phyloP scores from a whole-genome alignment of 192 early-diverging fungal genomes.

The Pilobolus umbonatus region DNA sequence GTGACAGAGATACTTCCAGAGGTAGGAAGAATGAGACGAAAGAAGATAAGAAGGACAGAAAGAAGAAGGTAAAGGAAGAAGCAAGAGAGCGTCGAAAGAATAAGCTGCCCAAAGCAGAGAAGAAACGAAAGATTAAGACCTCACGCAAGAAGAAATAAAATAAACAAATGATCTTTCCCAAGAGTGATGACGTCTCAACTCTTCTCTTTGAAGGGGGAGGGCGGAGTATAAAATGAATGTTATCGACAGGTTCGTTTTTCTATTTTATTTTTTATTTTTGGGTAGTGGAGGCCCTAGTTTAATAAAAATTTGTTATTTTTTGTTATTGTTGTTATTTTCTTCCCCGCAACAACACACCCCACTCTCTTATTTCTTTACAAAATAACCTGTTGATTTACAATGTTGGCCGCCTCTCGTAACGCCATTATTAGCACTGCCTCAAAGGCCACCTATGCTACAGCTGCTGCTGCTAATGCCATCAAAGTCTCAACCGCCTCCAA shows the following conservation, averaged over 20 bases:
- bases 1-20: constrained; percentile 36
- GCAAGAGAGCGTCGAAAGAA: constrained; percentile 87
- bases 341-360: constrained; percentile 3
- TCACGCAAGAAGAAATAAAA: constrained; percentile 58
- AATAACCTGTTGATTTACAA: constrained; percentile 13
- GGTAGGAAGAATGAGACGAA: constrained; percentile 83
- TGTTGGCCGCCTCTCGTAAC: constrained; percentile 47
- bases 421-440: constrained; percentile 44
- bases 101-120: constrained; percentile 95
- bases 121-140: constrained; percentile 85
- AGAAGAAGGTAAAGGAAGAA: constrained; percentile 82
- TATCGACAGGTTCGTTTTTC: no score
- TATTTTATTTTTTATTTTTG: no score
- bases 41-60: constrained; percentile 86
- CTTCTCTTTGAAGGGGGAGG: no score
- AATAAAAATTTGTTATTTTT: neutral
- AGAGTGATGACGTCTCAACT: no score
- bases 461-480: constrained; percentile 29
- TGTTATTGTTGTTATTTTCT: no score
- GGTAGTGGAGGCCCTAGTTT: constrained; percentile 2
- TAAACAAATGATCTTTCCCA: no score
- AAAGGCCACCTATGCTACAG: constrained; percentile 49
- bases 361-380: neutral
- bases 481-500: constrained; percentile 46
- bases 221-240: no score